Evolutionary conservation across 257 asterid genomes (phyloP), one percentile per base, ranked within the genome.

Genomic region (Eustoma russellianum): DNA sequence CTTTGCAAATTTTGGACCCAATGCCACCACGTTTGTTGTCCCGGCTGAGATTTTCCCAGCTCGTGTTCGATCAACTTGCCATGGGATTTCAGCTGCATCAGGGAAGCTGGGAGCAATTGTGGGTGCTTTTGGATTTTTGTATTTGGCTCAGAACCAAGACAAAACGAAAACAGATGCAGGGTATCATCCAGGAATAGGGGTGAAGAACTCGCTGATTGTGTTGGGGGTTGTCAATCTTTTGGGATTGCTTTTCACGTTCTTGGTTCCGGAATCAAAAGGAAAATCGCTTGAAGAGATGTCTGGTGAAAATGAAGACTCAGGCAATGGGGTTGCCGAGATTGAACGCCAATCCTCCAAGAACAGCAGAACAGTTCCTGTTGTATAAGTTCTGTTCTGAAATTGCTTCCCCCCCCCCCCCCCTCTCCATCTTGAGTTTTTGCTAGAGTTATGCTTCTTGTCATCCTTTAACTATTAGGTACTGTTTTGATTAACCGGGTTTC

Each of bases 1-100:
- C 65, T 70, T 66, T 19, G 76, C 76, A 35, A 70, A 70, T 52
- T 70, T 70, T 50, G 76, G 76, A 24, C 76, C 76, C 3, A 70
- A 70, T 9, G 64, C 76, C 4, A 70, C 76, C 33, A 70, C 76
- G 5, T 70, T 70, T 12, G 71, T 70, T 11, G 68, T 70, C 24
- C 76, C 76, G 1, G 76, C 76, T 3, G 76, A 70, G 76, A 70
- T 70, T 13, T 70, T 70, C 45, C 71, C 71, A 0, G 71, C 76
- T 13, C 50, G 76, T 40, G 55, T 71, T 7, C 45, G 77, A 40
- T 66, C 77, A 5, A 71, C 73, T 11, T 71, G 77, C 59, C 76
- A 70, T 17, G 77, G 77, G 0, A 66, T 71, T 19, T 71, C 77
- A 1, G 77, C 77, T 13, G 77, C 77, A 3, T 50, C 73, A 4